These are phyloP conservation scores for Candida anglica DNA, from an alignment of 805 yeast genomes.

Conservation along the genomic window DNA sequence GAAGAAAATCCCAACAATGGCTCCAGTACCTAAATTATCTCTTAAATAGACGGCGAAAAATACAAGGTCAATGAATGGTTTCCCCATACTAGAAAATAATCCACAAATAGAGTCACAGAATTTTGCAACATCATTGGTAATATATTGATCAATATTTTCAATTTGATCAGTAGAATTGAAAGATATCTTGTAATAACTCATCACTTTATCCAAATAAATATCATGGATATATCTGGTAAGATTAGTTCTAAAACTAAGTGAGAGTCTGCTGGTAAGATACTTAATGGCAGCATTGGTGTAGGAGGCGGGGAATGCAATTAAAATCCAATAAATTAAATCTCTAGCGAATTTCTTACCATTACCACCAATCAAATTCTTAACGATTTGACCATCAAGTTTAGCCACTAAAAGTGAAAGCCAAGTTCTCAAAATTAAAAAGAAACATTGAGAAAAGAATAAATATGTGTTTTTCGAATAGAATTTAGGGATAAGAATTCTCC, in stretches of 20 bases:
- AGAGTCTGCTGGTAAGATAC: slow-evolving; percentile 68
- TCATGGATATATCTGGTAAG: slow-evolving; percentile 86
- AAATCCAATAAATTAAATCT: slow-evolving; percentile 81
- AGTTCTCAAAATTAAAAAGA: slow-evolving; percentile 75
- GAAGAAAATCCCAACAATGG: slow-evolving; percentile 73
- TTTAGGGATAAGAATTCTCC: slow-evolving; percentile 80
- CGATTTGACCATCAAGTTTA: slow-evolving; percentile 87
- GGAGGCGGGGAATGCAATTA: slow-evolving; percentile 89
- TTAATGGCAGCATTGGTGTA: slow-evolving; percentile 89
- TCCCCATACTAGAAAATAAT: slow-evolving; percentile 83
- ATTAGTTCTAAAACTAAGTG: slow-evolving; percentile 81
- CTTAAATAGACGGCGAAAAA: slow-evolving; percentile 81
- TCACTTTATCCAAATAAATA: slow-evolving; percentile 72
- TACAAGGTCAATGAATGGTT: slow-evolving; percentile 82
- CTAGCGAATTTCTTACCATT: slow-evolving; percentile 68
- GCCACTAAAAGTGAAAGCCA: slow-evolving; percentile 85
- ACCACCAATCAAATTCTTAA: slow-evolving; percentile 80
- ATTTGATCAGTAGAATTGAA: slow-evolving; percentile 48
- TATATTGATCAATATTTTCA: slow-evolving; percentile 77
- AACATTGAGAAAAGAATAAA: slow-evolving; percentile 64
- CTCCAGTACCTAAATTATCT: slow-evolving; percentile 83
- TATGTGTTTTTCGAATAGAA: slow-evolving; percentile 63
- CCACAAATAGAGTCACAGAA: slow-evolving; percentile 81
- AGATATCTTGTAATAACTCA: slow-evolving; percentile 79
- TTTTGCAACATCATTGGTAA: slow-evolving; percentile 77